A percentile compares a stretch with the other conserved stretches of the same genome.
Conservation (phyloP, 2,329 filamentous ascomycete species). For the Diaporthe destruens region DNA sequence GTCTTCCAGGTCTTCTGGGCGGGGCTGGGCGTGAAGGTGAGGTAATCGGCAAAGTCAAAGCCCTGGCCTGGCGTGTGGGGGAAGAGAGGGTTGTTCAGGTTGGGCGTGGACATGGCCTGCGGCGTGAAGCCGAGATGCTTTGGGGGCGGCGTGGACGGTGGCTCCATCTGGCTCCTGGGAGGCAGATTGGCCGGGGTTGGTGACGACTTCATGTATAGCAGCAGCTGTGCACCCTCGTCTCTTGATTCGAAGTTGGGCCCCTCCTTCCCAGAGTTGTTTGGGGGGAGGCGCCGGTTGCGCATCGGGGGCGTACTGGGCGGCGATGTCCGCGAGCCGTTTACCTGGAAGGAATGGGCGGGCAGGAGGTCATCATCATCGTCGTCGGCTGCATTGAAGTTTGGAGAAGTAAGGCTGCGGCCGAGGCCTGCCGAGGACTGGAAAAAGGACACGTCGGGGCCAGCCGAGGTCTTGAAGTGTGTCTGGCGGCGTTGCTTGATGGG, state of each 20-base stretch:
- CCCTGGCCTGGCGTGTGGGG: conserved; percentile 83
- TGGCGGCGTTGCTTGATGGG: conserved; percentile 83
- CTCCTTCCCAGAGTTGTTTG: conserved; percentile 59
- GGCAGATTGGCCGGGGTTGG: conserved; percentile 82
- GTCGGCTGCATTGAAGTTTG: conserved; percentile 72
- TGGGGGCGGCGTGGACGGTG: conserved; percentile 81
- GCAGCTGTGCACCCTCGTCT: conserved; percentile 84
- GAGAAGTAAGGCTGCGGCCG: conserved; percentile 70
- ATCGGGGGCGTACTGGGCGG: conserved; percentile 87
- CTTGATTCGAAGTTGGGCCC: conserved; percentile 60
- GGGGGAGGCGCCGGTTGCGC: conserved; percentile 64
- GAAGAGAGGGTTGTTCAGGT: conserved; percentile 73
- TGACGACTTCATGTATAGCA: conserved; percentile 89
- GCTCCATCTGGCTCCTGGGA: conserved; percentile 69
- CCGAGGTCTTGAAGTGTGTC: conserved; percentile 78
- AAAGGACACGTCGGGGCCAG: conserved; percentile 81
- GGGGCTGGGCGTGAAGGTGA: conserved; percentile 96
- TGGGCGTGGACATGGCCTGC: conserved; percentile 90
- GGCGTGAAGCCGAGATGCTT: conserved; percentile 79
- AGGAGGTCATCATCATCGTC: conserved; percentile 89
- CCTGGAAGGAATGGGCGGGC: conserved; percentile 79
- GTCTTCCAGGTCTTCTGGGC: conserved; percentile 93
- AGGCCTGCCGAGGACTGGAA: conserved; percentile 79
- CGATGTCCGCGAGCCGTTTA: conserved; percentile 71
- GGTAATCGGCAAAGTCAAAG: conserved; percentile 96